phyloP scores from a whole-genome alignment of 2,329 filamentous ascomycete species.

The Trichophyton rubrum region DNA sequence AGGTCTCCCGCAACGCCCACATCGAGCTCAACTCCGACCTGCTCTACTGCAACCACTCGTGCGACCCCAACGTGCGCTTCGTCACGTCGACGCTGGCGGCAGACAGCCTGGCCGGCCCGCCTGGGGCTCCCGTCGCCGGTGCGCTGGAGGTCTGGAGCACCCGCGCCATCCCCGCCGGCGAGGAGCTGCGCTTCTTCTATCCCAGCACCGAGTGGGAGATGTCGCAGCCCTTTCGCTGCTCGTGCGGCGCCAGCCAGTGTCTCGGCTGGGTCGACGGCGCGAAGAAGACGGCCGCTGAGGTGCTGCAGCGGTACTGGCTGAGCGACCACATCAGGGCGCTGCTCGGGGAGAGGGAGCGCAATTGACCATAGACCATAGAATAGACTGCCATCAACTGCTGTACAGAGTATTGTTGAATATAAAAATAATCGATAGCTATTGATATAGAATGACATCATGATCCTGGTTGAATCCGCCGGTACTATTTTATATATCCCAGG shows the following conservation, averaged over 20 bases:
- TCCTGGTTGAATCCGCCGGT: no score
- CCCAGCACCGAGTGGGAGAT: conserved; percentile 64
- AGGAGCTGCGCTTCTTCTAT: conserved; percentile 52
- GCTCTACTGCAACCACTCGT: conserved; percentile 57
- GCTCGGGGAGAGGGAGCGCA: conserved; percentile 8
- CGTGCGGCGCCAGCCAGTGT: conserved; percentile 46
- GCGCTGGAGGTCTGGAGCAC: conserved; percentile 15
- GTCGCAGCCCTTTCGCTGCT: conserved; percentile 58
- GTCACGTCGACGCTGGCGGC: conserved; percentile 38
- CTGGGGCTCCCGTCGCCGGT: conserved; percentile 15
- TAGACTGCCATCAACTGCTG: no score
- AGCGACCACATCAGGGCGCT: conserved; percentile 43
- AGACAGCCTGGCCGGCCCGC: conserved; percentile 42
- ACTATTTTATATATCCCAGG: no score
- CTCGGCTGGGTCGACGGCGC: conserved; percentile 52
- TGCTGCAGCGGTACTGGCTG: conserved; percentile 49
- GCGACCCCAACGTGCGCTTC: conserved; percentile 53
- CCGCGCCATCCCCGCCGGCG: conserved; percentile 19
- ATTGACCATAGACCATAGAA: no score
- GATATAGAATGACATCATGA: no score
- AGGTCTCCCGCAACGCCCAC: conserved; percentile 45
- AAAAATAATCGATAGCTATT: no score
- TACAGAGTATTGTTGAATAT: no score
- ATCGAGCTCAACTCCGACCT: conserved; percentile 54
- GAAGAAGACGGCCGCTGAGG: conserved; percentile 41